phyloP scores from a whole-genome alignment of 352 stramenopile species.

The Globisporangium spiculum region DNA sequence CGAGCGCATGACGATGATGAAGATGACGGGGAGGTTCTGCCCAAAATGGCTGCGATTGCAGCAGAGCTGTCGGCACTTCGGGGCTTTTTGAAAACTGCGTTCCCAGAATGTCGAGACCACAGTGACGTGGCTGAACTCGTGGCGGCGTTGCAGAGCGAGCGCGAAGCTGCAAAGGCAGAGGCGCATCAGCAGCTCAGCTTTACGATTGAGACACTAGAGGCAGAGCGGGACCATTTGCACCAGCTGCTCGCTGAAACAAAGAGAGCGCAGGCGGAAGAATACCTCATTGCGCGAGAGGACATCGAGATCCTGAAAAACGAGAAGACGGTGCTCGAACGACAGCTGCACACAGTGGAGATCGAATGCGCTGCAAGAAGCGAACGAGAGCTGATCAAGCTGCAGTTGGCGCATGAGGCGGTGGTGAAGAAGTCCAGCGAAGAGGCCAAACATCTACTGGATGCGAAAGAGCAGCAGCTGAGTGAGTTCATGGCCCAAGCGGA shows the following conservation, averaged over 20 bases:
- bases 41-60: constrained; percentile 3
- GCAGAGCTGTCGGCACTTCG: constrained; percentile 10
- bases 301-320: constrained; percentile 35
- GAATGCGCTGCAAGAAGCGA: constrained; percentile 30
- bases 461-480: constrained; percentile 43
- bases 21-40: constrained; percentile 10
- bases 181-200: constrained; percentile 5
- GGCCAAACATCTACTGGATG: constrained; percentile 38
- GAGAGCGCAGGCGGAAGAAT: constrained; percentile 21
- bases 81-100: constrained; percentile 6
- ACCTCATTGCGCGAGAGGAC: constrained; percentile 27
- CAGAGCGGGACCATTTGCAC: constrained; percentile 21
- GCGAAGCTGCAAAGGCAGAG: neutral
- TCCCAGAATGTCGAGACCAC: constrained; percentile 1
- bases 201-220: constrained; percentile 14
- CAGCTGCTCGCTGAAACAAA: constrained; percentile 23
- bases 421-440: constrained; percentile 39
- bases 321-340: constrained; percentile 31
- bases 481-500: constrained; percentile 31
- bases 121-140: neutral
- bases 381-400: constrained; percentile 34
- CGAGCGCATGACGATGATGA: constrained; percentile 1
- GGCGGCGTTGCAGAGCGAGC: constrained; percentile 7
- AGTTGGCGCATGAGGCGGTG: constrained; percentile 31
- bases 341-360: constrained; percentile 32